phyloP scores from a whole-genome alignment of 2,329 filamentous ascomycete species.

The Calonectria hawksworthii region DNA sequence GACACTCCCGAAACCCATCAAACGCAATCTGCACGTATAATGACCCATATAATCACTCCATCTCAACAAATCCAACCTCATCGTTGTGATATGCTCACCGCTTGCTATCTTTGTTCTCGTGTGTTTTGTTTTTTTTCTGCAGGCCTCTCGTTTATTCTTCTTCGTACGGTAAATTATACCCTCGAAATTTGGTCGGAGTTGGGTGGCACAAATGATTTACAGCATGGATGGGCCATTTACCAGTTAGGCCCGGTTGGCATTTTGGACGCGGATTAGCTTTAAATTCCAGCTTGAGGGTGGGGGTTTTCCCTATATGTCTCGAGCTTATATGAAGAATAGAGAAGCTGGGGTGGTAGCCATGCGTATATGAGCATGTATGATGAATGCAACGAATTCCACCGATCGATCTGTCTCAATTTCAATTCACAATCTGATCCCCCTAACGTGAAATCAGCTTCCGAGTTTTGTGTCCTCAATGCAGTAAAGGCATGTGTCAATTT shows the following conservation, averaged over 20 bases:
- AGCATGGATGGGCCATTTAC: not conserved
- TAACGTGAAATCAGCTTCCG: not conserved
- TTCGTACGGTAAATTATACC: constrained; percentile 34
- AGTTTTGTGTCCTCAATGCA: not conserved
- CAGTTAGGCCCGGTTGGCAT: not conserved
- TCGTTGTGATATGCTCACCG: not conserved
- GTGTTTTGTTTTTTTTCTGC: not conserved
- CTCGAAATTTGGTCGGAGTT: constrained; percentile 34
- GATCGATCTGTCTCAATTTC: not conserved
- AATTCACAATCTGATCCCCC: not conserved
- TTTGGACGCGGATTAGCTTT: not conserved
- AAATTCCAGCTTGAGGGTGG: not conserved
- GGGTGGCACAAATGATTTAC: constrained; percentile 12
- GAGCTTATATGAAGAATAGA: not conserved
- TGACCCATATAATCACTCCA: not conserved
- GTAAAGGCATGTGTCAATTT: not conserved
- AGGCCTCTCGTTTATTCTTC: constrained; percentile 3
- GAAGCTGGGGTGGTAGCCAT: not conserved
- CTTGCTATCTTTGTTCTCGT: constrained; percentile 4
- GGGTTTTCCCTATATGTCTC: not conserved
- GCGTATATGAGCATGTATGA: not conserved
- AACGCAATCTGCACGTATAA: constrained; percentile 53
- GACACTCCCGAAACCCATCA: constrained; percentile 59
- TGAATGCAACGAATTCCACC: not conserved
- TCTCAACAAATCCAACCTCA: not conserved